phyloP scores from a whole-genome alignment of 2,329 filamentous ascomycete species.

The Colletotrichum gloeosporioides region DNA sequence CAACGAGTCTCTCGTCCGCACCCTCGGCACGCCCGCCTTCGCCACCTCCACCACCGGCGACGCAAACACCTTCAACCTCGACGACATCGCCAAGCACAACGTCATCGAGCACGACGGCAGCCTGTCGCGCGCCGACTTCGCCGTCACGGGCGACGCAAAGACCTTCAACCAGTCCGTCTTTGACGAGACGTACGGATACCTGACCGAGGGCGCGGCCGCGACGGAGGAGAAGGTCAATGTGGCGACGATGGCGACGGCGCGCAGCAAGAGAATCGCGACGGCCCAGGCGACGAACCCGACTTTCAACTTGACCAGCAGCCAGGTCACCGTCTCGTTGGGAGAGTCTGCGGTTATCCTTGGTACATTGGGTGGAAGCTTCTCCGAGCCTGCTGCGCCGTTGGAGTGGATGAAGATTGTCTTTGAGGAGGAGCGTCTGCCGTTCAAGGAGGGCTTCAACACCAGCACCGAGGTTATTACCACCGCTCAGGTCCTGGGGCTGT shows the following conservation, averaged over 20 bases:
- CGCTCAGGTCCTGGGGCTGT: constrained; percentile 7
- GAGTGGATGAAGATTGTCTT: constrained; percentile 13
- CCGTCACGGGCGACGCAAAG: constrained; percentile 32
- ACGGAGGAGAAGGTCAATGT: constrained; percentile 26
- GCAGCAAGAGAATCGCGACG: constrained; percentile 27
- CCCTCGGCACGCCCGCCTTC: constrained; percentile 40
- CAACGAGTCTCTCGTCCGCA: constrained; percentile 16
- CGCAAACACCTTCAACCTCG: constrained; percentile 23
- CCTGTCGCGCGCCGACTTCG: constrained; percentile 31
- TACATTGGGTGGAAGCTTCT: constrained; percentile 22
- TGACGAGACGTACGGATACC: constrained; percentile 20
- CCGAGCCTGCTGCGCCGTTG: constrained; percentile 6
- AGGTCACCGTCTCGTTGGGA: constrained; percentile 20
- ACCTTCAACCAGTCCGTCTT: constrained; percentile 32
- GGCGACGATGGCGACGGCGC: constrained; percentile 30
- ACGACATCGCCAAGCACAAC: constrained; percentile 22
- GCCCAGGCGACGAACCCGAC: constrained; percentile 21
- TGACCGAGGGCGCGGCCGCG: constrained; percentile 21
- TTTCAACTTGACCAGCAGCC: constrained; percentile 23
- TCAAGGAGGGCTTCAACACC: constrained; percentile 8
- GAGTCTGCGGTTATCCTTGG: constrained; percentile 25
- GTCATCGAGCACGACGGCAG: constrained; percentile 39
- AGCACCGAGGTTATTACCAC: neutral
- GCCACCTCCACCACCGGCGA: constrained; percentile 23
- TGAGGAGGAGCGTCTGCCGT: constrained; percentile 17